Evolutionary conservation across 805 yeast genomes (phyloP).

Genomic region (Wickerhamomyces ciferrii): DNA sequence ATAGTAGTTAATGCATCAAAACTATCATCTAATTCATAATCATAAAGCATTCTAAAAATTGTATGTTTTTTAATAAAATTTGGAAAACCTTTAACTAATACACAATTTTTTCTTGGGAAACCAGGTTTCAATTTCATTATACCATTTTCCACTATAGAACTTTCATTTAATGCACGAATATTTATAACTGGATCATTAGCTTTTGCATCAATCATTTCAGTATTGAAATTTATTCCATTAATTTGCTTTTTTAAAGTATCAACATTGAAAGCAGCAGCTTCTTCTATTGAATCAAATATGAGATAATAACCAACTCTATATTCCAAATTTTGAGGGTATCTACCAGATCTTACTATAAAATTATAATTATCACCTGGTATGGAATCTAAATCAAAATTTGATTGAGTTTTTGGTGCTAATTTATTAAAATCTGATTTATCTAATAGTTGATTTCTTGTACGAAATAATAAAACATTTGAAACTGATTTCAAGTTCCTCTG

Average conservation of each 20-base stretch:
- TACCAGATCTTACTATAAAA: constrained; percentile 40
- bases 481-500: neutral
- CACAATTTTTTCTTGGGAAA: constrained; percentile 22
- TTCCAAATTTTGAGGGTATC: constrained; percentile 39
- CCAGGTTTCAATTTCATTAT: neutral
- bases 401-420: constrained; percentile 25
- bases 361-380: constrained; percentile 18
- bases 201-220: constrained; percentile 36
- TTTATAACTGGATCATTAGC: constrained; percentile 1
- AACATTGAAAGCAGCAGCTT: constrained; percentile 46
- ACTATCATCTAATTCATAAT: constrained; percentile 36
- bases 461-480: constrained; percentile 32
- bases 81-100: constrained; percentile 43
- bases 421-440: constrained; percentile 33
- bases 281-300: constrained; percentile 38
- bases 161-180: constrained; percentile 2
- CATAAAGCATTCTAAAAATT: constrained; percentile 38
- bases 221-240: constrained; percentile 43
- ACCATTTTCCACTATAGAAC: neutral
- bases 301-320: constrained; percentile 48
- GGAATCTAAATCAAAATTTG: constrained; percentile 26
- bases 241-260: constrained; percentile 45
- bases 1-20: constrained; percentile 8
- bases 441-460: constrained; percentile 33
- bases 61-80: constrained; percentile 32